Conservation (phyloP, 805 yeast genomes). For the Sugiyamaella chiloensis region DNA sequence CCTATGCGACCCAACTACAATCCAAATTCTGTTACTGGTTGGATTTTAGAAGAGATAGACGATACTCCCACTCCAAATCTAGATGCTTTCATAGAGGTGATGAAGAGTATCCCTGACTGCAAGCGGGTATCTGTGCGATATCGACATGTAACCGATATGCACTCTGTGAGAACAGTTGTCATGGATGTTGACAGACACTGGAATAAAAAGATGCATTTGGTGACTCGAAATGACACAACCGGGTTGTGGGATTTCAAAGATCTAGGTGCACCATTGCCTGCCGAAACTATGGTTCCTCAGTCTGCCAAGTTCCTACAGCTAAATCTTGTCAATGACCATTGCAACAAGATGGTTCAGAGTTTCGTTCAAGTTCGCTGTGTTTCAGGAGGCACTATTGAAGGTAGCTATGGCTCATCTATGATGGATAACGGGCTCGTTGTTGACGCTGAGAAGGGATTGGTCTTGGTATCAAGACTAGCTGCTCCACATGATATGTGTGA, state of each 20-base stretch:
- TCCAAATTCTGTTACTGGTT: slow-evolving; percentile 70
- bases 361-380: slow-evolving; percentile 68
- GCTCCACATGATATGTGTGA: slow-evolving; percentile 85
- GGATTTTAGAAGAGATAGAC: slow-evolving; percentile 78
- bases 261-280: slow-evolving; percentile 55
- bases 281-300: slow-evolving; percentile 50
- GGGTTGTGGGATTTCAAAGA: slow-evolving; percentile 57
- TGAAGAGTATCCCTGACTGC: slow-evolving; percentile 73
- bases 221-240: slow-evolving; percentile 53
- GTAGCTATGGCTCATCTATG: slow-evolving; percentile 37
- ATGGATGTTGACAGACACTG: slow-evolving; percentile 82
- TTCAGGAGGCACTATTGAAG: slow-evolving; percentile 71
- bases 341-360: slow-evolving; percentile 58
- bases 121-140: slow-evolving; percentile 65
- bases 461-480: slow-evolving; percentile 68
- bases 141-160: slow-evolving; percentile 78
- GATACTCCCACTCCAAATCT: slow-evolving; percentile 70
- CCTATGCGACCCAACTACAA: slow-evolving; percentile 48
- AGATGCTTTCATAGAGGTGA: slow-evolving; percentile 72
- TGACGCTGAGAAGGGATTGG: slow-evolving; percentile 77
- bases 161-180: slow-evolving; percentile 64
- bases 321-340: slow-evolving; percentile 45
- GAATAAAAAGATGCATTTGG: slow-evolving; percentile 67
- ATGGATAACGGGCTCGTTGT: slow-evolving; percentile 71
- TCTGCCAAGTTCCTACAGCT: slow-evolving; percentile 43